Evolutionary conservation across 331 rosid species (phyloP).

Genomic region (Phaseolus coccineus): DNA sequence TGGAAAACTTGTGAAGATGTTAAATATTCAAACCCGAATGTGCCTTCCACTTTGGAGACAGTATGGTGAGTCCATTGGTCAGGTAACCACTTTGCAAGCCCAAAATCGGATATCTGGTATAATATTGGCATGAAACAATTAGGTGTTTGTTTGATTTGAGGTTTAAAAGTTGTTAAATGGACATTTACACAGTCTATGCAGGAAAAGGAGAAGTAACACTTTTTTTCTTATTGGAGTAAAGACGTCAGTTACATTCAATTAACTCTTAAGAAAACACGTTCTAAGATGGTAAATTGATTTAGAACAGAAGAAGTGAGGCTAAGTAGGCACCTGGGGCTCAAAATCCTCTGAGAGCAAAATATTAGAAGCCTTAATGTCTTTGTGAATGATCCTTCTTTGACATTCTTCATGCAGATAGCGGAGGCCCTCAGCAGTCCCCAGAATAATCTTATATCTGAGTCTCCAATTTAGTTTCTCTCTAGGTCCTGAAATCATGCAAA

Average conservation of each 20-base stretch:
- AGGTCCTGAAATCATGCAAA: conserved; percentile 61
- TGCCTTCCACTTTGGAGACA: conserved; percentile 93
- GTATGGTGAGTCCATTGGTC: conserved; percentile 98
- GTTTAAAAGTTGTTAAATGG: no score
- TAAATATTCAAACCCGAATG: conserved; percentile 83
- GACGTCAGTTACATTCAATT: no score
- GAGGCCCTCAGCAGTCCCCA: conserved; percentile 94
- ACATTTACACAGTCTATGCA: no score
- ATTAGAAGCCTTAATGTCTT: conserved; percentile 96
- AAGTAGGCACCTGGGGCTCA: conserved; percentile 80
- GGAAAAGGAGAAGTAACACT: no score
- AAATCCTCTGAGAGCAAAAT: conserved; percentile 87
- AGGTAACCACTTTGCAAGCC: conserved; percentile 98
- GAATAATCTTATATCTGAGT: conserved; percentile 69
- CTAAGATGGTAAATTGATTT: conserved; percentile 23
- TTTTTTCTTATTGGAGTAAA: no score
- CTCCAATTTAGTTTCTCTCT: conserved; percentile 85
- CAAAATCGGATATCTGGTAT: conserved; percentile 90
- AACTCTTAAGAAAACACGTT: no score
- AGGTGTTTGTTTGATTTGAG: background rate
- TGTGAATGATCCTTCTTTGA: conserved; percentile 97
- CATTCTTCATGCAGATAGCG: conserved; percentile 91
- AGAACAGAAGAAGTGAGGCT: conserved; percentile 37
- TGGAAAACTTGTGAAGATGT: conserved; percentile 27
- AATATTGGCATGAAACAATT: conserved; percentile 45